Conservation (phyloP, 2,329 filamentous ascomycete species). For the Aureobasidium mangrovei region DNA sequence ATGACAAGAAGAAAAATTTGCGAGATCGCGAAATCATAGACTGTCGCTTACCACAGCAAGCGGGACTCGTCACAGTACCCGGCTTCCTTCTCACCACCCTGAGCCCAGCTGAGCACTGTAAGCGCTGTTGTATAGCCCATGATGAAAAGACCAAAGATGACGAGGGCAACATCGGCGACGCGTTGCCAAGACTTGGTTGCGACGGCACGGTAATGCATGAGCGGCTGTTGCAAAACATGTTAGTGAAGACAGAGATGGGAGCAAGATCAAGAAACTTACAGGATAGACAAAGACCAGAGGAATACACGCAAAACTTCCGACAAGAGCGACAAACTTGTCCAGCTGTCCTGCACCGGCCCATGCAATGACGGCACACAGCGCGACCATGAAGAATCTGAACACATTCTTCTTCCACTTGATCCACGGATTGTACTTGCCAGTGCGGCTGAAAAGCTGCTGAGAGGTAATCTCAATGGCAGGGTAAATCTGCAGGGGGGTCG, state of each 20-base stretch:
- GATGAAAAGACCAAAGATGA: slow-evolving; percentile 71
- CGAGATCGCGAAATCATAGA: too few relatives aligned
- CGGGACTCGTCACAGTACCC: slow-evolving; percentile 51
- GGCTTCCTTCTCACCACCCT: slow-evolving; percentile 38
- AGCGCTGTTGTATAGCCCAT: slow-evolving; percentile 89
- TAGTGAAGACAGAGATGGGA: background rate
- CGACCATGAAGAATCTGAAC: slow-evolving; percentile 88
- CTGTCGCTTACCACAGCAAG: too few relatives aligned
- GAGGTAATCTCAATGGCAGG: slow-evolving; percentile 94
- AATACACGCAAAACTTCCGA: slow-evolving; percentile 96
- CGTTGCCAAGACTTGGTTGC: slow-evolving; percentile 61
- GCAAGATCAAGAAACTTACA: slow-evolving; percentile 49
- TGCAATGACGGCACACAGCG: slow-evolving; percentile 75
- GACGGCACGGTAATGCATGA: slow-evolving; percentile 79
- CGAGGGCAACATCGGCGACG: slow-evolving; percentile 63
- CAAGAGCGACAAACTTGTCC: slow-evolving; percentile 93
- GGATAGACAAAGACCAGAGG: slow-evolving; percentile 96
- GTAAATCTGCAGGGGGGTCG: slow-evolving; percentile 93
- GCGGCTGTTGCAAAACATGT: slow-evolving; percentile 49
- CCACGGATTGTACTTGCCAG: slow-evolving; percentile 93
- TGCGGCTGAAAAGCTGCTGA: slow-evolving; percentile 85
- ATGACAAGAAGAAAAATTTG: too few relatives aligned
- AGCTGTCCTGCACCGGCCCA: slow-evolving; percentile 89
- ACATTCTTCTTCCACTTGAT: slow-evolving; percentile 99
- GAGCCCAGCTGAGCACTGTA: slow-evolving; percentile 79